phyloP scores from a whole-genome alignment of 768 basidiomycete genomes.

The Pleurotus djamor region DNA sequence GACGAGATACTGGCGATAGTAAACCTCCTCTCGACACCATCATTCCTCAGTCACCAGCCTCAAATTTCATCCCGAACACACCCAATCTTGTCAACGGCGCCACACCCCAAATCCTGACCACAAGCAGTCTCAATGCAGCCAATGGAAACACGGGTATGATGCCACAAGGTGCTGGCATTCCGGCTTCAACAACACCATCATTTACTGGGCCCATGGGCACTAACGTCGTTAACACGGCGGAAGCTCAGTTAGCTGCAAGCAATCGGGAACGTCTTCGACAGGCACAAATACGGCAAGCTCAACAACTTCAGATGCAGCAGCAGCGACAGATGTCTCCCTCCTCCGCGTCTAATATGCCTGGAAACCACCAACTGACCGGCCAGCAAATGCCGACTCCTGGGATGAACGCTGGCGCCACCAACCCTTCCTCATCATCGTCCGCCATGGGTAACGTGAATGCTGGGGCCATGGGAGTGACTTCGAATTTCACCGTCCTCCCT shows the following conservation, averaged over 20 bases:
- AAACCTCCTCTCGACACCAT: slow-evolving; percentile 23
- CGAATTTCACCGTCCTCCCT: neutral
- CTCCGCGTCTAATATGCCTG: slow-evolving; percentile 15
- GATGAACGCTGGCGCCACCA: slow-evolving; percentile 15
- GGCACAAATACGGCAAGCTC: slow-evolving; percentile 31
- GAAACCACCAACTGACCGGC: slow-evolving; percentile 6
- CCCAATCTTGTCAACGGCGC: slow-evolving; percentile 3
- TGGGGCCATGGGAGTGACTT: neutral
- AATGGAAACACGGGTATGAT: neutral
- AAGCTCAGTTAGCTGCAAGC: slow-evolving; percentile 32
- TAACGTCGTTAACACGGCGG: slow-evolving; percentile 20
- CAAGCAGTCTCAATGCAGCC: neutral
- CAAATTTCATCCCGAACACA: neutral
- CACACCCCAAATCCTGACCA: neutral
- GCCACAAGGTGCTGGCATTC: neutral
- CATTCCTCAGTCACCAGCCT: neutral
- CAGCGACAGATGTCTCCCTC: slow-evolving; percentile 43
- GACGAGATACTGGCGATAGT: slow-evolving; percentile 67
- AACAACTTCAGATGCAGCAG: slow-evolving; percentile 27
- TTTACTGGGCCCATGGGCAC: slow-evolving; percentile 1
- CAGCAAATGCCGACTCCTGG: slow-evolving; percentile 13
- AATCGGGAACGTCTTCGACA: slow-evolving; percentile 30
- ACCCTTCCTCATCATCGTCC: slow-evolving; percentile 16
- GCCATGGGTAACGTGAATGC: slow-evolving; percentile 5
- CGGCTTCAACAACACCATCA: slow-evolving; percentile 7